Percentiles rank a stretch among this genome's conserved stretches.
phyloP scores from a whole-genome alignment of 495 filamentous ascomycete genomes.

The Hyaloscypha hepaticicola region DNA sequence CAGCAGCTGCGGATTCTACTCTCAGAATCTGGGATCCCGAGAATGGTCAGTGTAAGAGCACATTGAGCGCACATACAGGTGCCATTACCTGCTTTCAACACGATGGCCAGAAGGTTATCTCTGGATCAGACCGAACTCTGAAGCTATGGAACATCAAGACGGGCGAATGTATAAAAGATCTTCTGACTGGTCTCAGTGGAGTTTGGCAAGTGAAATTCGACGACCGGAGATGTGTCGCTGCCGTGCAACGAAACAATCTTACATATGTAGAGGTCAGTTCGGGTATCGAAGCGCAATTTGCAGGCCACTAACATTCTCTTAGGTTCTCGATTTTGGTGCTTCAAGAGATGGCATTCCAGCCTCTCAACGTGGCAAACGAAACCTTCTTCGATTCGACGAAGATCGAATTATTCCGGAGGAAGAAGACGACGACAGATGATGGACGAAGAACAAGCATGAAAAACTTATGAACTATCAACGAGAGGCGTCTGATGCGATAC shows the following conservation, averaged over 20 bases:
- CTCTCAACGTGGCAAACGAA: slow-evolving; percentile 74
- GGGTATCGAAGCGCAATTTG: background rate
- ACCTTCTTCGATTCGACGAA: slow-evolving; percentile 62
- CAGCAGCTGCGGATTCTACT: slow-evolving; percentile 92
- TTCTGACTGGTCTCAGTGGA: slow-evolving; percentile 90
- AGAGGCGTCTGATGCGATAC: background rate
- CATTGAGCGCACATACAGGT: slow-evolving; percentile 87
- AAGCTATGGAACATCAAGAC: slow-evolving; percentile 99
- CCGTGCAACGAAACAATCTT: slow-evolving; percentile 86
- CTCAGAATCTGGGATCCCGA: slow-evolving; percentile 97
- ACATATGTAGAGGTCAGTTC: slow-evolving; percentile 92
- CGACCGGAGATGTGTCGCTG: slow-evolving; percentile 90
- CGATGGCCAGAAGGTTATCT: slow-evolving; percentile 94
- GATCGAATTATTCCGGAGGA: slow-evolving; percentile 41
- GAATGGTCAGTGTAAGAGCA: slow-evolving; percentile 85
- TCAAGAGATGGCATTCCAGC: slow-evolving; percentile 74
- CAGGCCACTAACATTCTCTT: background rate
- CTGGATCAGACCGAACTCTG: slow-evolving; percentile 88
- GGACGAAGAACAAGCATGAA: background rate
- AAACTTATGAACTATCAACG: background rate
- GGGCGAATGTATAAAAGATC: slow-evolving; percentile 89
- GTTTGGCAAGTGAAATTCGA: slow-evolving; percentile 99
- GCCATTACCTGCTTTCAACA: slow-evolving; percentile 99
- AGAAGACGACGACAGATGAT: slow-evolving; percentile 38
- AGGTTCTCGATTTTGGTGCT: slow-evolving; percentile 93